Conservation (phyloP, 2,329 filamentous ascomycete genomes). For the Monosporascus cannonballus region DNA sequence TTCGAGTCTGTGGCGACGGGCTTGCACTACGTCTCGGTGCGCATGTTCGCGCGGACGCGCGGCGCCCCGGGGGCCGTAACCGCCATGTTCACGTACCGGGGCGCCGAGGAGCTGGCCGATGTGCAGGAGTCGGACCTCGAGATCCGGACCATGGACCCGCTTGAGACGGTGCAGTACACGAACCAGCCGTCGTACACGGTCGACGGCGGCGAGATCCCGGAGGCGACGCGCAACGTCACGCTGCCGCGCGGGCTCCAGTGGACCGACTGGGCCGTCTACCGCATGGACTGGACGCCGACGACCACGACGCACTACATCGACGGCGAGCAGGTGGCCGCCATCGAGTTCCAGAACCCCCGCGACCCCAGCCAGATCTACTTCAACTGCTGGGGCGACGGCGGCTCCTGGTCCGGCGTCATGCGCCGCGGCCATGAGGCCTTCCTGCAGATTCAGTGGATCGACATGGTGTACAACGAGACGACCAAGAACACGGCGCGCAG, state of each 20-base stretch:
- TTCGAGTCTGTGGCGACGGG: conserved; percentile 31
- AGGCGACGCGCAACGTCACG: conserved; percentile 39
- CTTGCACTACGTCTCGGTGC: conserved; percentile 35
- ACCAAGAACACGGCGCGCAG: conserved; percentile 3
- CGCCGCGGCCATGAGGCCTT: conserved; percentile 39
- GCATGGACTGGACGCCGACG: conserved; percentile 54
- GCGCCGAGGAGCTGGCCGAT: conserved; percentile 25
- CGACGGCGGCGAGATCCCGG: conserved; percentile 33
- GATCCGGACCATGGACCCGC: conserved; percentile 40
- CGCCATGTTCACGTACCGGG: conserved; percentile 47
- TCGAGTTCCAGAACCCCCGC: conserved; percentile 48
- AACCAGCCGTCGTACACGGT: conserved; percentile 50
- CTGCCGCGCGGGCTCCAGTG: conserved; percentile 34
- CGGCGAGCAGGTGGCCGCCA: conserved; percentile 41
- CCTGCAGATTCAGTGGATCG: conserved; percentile 58
- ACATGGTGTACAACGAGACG: conserved; percentile 50
- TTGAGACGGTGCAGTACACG: conserved; percentile 46
- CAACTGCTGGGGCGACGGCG: conserved; percentile 58
- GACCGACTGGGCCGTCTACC: conserved; percentile 51
- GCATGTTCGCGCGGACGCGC: conserved; percentile 43
- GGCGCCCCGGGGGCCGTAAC: conserved; percentile 42
- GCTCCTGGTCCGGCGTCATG: conserved; percentile 56
- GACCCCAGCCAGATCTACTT: conserved; percentile 46
- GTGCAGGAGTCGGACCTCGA: conserved; percentile 52
- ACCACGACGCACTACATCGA: conserved; percentile 52